phyloP scores from a whole-genome alignment of 1,284 basidiomycete genomes.

The Apiotrichum gracile region DNA sequence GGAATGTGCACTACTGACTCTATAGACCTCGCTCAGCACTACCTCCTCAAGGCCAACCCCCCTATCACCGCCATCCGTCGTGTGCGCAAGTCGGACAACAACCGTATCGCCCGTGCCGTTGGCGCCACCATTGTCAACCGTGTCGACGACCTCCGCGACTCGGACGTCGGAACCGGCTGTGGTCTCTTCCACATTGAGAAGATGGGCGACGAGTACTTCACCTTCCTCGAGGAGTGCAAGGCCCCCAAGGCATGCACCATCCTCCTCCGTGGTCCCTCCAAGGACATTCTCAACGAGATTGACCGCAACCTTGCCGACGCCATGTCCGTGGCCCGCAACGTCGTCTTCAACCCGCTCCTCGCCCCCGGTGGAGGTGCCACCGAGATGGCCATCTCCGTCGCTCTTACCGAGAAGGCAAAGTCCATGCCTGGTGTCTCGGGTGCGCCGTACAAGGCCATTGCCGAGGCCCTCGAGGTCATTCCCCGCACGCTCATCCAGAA shows the following conservation, averaged over 20 bases:
- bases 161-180: slow-evolving; percentile 86
- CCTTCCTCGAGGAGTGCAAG: slow-evolving; percentile 87
- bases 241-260: slow-evolving; percentile 98
- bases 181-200: slow-evolving; percentile 96
- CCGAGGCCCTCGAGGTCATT: slow-evolving; percentile 96
- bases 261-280: slow-evolving; percentile 93
- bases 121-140: slow-evolving; percentile 97
- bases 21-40: slow-evolving; percentile 86
- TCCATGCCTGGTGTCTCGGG: slow-evolving; percentile 77
- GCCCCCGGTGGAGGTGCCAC: slow-evolving; percentile 94
- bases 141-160: slow-evolving; percentile 86
- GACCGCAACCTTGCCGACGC: slow-evolving; percentile 97
- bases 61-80: slow-evolving; percentile 81
- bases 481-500: slow-evolving; percentile 94
- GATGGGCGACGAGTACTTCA: slow-evolving; percentile 98
- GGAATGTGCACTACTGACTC: slow-evolving; percentile 5
- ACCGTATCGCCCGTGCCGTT: slow-evolving; percentile 91
- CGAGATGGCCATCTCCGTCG: slow-evolving; percentile 94
- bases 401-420: slow-evolving; percentile 75
- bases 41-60: slow-evolving; percentile 73
- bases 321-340: slow-evolving; percentile 95
- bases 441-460: slow-evolving; percentile 85
- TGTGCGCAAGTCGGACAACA: slow-evolving; percentile 97
- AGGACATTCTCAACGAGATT: slow-evolving; percentile 97
- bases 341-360: slow-evolving; percentile 88